Evolutionary conservation across 345 rosid species (phyloP), one percentile per base, ranked within the genome.

Genomic region (Gossypium rotundifolium): DNA sequence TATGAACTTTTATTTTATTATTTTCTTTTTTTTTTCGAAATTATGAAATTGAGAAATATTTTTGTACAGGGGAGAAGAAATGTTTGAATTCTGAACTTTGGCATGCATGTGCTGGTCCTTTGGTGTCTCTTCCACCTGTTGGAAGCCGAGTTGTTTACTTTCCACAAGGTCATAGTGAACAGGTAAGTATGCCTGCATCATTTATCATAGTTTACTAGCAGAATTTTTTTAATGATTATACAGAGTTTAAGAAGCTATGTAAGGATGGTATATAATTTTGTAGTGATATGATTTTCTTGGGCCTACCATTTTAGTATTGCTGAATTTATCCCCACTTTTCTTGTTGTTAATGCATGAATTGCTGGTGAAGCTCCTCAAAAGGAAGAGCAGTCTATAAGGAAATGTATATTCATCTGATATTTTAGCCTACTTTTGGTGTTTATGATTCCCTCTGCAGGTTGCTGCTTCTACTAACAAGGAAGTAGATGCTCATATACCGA

Each of bases 91-190:
- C 97, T 42, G 99, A 96, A 80, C 95, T 96, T 18, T 96, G 99
- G 99, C 99, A 96, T 80, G 99, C 98, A 67, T 96, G 99, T 85
- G 99, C 99, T 46, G 99, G 99, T 77, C 99, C 99, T 81, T 93
- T 96, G 77, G 99, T 96, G 71, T 91, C 98, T 9, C 80, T 96
- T 16, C 97, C 99, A 63, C 91, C 91, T 68, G 81, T 90, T 67
- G 98, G 99, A 75, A 90, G 96, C 87, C 90, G 99, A 54, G 99
- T 91, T 75, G 98, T 96, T 54, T 96, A 96, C 84, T 96, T 96
- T 72, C 94, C 99, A 6, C 99, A 93, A 77, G 99, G 99, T 77
- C 99, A 96, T 75, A 96, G 99, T 65, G 99, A 96, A 85, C 99
- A 96, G 97, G 99, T 83, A 16, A 68, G 87, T 76, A 3, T 57